Conservation (phyloP, 352 stramenopile species). For the Aphanomyces stellatus region DNA sequence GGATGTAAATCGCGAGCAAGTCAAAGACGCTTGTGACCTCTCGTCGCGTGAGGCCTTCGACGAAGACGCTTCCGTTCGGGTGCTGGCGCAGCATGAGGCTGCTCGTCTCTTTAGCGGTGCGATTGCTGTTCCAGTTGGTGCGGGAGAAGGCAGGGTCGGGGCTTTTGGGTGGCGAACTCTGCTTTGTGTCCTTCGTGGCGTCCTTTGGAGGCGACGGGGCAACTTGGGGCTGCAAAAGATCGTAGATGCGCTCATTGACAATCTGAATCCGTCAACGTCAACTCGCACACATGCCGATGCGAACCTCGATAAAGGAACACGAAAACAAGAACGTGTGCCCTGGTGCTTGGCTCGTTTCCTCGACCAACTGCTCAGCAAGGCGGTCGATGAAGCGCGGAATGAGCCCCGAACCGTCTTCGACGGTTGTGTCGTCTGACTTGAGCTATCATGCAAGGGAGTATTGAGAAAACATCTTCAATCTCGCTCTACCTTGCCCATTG, state of each 20-base stretch:
- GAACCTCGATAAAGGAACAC: slow-evolving; percentile 26
- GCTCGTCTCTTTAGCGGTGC: slow-evolving; percentile 36
- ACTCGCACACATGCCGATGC: too few relatives aligned
- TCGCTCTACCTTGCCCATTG: neutral
- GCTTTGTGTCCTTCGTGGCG: neutral
- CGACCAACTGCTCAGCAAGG: slow-evolving; percentile 40
- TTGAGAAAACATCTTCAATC: too few relatives aligned
- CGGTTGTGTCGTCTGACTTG: neutral
- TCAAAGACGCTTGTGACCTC: slow-evolving; percentile 35
- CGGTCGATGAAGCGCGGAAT: slow-evolving; percentile 47
- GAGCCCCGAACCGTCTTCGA: slow-evolving; percentile 31
- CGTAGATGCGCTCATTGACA: slow-evolving; percentile 74
- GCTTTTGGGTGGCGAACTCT: neutral
- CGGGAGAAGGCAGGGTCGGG: slow-evolving; percentile 20
- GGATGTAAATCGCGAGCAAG: slow-evolving; percentile 47
- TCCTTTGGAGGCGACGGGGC: too few relatives aligned
- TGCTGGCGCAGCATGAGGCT: slow-evolving; percentile 56
- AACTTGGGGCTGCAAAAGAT: slow-evolving; percentile 28
- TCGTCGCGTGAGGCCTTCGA: slow-evolving; percentile 53
- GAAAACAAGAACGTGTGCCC: slow-evolving; percentile 53
- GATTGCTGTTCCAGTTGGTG: slow-evolving; percentile 43
- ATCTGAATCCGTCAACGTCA: slow-evolving; percentile 33
- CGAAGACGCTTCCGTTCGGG: slow-evolving; percentile 52
- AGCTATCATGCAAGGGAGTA: neutral
- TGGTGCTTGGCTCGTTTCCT: slow-evolving; percentile 24